These are phyloP conservation scores for Blastocystis sp. DNA, from an alignment of 352 stramenopile genomes.

Conservation along the genomic window DNA sequence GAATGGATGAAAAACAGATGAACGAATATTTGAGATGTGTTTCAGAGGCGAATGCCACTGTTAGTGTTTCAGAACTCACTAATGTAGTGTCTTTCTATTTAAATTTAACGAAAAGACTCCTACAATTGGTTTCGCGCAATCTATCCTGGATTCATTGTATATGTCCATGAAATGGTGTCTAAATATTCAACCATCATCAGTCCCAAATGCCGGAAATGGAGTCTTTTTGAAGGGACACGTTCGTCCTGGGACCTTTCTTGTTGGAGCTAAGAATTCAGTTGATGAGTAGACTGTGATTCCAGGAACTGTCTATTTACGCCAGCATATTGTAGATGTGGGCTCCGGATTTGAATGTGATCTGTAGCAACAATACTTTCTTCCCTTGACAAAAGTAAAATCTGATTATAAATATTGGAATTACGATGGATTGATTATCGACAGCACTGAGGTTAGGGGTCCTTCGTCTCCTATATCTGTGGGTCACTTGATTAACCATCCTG, in stretches of 20 bases:
- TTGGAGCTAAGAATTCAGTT: neutral
- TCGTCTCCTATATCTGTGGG: neutral
- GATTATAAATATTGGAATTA: slow-evolving; percentile 63
- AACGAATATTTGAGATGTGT: slow-evolving; percentile 6
- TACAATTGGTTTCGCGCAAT: neutral
- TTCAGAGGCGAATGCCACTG: neutral
- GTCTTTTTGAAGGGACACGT: slow-evolving; percentile 49
- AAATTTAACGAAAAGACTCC: neutral
- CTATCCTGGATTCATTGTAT: neutral
- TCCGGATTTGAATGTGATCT: neutral
- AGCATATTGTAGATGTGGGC: slow-evolving; percentile 50
- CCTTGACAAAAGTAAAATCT: slow-evolving; percentile 25
- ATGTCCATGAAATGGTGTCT: slow-evolving; percentile 45
- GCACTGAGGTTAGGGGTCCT: neutral
- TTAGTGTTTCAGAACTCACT: neutral
- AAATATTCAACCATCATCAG: neutral
- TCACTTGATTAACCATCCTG: slow-evolving; percentile 48
- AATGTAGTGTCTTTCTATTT: neutral
- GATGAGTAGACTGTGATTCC: slow-evolving; percentile 37
- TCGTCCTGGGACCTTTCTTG: slow-evolving; percentile 37
- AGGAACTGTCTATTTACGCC: slow-evolving; percentile 39
- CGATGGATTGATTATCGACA: slow-evolving; percentile 57
- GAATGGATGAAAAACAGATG: neutral
- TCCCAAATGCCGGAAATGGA: neutral
- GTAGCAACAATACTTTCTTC: slow-evolving; percentile 39